Base-by-base conservation (phyloP, 257 asterid genomes). In the Ajuga chamaepitys region DNA sequence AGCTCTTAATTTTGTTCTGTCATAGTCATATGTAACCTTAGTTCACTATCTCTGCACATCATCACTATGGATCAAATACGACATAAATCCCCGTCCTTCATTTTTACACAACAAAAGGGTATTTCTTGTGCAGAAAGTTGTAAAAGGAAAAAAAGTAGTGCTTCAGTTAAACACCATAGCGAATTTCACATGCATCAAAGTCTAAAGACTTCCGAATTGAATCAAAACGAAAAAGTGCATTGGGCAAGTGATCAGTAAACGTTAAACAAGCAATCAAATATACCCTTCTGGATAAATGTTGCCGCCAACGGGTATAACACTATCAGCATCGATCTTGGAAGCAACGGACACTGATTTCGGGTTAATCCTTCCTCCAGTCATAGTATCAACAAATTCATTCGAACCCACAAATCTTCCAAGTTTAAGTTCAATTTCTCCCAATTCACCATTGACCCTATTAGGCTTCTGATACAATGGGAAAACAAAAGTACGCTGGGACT, bases 271-370 rank as follows among this genome's bases (percentile, higher is more conserved):
- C 25, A 18, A 35, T 6, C 41, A 46, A 51, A 72, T 80, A 28
- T 80, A 87, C 95, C 95, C 95, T 22, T 85, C 85, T 10, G 87
- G 86, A 72, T 68, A 70, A 68, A 87, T 66, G 59, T 75, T 81
- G 26, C 95, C 92, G 24, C 46, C 74, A 32, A 82, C 78, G 24
- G 92, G 89, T 42, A 81, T 70, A 69, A 82, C 77, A 51, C 68
- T 53, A 53, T 78, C 53, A 63, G 81, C 71, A 50, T 77, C 91
- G 50, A 74, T 67, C 60, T 78, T 75, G 25, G 82, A 63, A 30
- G 75, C 70, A 63, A 78, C 20, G 46, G 75, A 42, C 11, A 58
- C 26, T 34, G 66, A 57, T 58, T 72, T 72, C 10, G 47, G 46
- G 11, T 38, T 65, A 58, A 48, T 40, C 51, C 72, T 78, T 14